Percentiles rank a stretch among this genome's conserved stretches.
These are phyloP conservation scores for Cryphonectria carpinicola DNA, from an alignment of 2,329 filamentous ascomycete species.

Conservation along the genomic window DNA sequence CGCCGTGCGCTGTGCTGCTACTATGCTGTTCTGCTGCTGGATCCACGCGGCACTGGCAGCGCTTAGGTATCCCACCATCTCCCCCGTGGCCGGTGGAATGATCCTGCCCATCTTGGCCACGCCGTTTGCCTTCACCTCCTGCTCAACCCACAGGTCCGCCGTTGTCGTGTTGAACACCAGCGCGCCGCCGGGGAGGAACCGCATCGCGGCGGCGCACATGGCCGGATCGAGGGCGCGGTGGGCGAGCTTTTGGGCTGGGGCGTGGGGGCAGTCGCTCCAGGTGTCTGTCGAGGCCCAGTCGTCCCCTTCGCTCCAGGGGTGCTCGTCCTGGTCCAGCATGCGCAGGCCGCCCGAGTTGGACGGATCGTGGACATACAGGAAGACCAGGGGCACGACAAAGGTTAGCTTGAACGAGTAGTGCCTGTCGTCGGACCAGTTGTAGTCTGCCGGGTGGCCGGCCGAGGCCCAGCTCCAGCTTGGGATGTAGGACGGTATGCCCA, in stretches of 20 bases:
- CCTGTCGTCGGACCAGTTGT: conserved; percentile 1
- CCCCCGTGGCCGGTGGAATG: conserved; percentile 1
- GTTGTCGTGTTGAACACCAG: conserved; percentile 11
- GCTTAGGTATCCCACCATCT: neutral
- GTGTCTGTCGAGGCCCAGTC: neutral
- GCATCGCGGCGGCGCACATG: conserved; percentile 1
- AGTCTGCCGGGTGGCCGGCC: neutral
- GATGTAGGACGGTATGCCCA: neutral
- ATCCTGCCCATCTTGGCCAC: neutral
- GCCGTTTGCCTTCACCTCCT: neutral
- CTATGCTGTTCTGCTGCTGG: neutral
- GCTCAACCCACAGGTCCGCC: conserved; percentile 8
- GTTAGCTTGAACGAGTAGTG: neutral
- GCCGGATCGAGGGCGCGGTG: conserved; percentile 6
- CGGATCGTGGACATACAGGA: conserved; percentile 3
- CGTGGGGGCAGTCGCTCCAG: conserved; percentile 7
- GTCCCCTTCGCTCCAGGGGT: neutral
- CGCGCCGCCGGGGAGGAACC: neutral
- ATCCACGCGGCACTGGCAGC: neutral
- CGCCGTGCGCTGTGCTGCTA: neutral
- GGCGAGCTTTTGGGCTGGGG: neutral
- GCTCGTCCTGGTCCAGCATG: conserved; percentile 1
- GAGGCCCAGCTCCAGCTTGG: conserved; percentile 17
- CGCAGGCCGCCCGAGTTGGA: neutral
- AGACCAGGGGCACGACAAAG: neutral